Evolutionary conservation across 495 filamentous ascomycete species (phyloP).

Genomic region (Pyronema omphalodes): DNA sequence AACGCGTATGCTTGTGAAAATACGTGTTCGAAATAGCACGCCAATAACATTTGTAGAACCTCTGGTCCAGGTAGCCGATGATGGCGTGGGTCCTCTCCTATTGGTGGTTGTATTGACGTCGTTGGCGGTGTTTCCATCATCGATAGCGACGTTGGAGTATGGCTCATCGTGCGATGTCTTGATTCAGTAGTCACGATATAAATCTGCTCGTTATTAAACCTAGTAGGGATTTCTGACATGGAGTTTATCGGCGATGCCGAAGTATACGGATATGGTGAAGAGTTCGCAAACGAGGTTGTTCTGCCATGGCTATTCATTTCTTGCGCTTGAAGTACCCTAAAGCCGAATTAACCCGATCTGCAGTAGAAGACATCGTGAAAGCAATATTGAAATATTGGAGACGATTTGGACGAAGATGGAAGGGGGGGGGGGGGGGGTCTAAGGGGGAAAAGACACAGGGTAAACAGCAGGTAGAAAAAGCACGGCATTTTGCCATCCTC

Average conservation of each 20-base stretch:
- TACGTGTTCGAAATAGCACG: constrained; percentile 20
- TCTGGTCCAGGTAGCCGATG: constrained; percentile 6
- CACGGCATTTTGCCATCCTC: too few species aligned
- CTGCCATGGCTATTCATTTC: constrained; percentile 1
- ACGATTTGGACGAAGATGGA: too few species aligned
- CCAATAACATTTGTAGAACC: constrained; percentile 8
- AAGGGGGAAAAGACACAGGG: too few species aligned
- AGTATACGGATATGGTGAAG: constrained; percentile 9
- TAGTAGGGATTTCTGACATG: constrained; percentile 7
- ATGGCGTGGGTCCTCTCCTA: constrained; percentile 20
- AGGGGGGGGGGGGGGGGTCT: too few species aligned
- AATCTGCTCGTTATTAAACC: background rate
- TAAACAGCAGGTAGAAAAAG: too few species aligned
- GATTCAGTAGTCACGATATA: background rate
- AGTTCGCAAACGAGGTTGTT: constrained; percentile 5
- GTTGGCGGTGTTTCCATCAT: constrained; percentile 12
- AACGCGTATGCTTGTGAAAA: constrained; percentile 26
- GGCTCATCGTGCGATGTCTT: background rate
- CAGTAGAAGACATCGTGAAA: too few species aligned
- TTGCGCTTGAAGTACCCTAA: constrained; percentile 3
- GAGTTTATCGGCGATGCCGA: constrained; percentile 15
- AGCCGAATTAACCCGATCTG: too few species aligned
- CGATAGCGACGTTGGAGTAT: constrained; percentile 11
- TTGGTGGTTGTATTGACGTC: constrained; percentile 7
- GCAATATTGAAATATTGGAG: too few species aligned